Percentiles rank a stretch among this genome's conserved stretches.
These are phyloP conservation scores for Neonectria neomacrospora DNA, from an alignment of 2,329 filamentous ascomycete species.

Conservation along the genomic window DNA sequence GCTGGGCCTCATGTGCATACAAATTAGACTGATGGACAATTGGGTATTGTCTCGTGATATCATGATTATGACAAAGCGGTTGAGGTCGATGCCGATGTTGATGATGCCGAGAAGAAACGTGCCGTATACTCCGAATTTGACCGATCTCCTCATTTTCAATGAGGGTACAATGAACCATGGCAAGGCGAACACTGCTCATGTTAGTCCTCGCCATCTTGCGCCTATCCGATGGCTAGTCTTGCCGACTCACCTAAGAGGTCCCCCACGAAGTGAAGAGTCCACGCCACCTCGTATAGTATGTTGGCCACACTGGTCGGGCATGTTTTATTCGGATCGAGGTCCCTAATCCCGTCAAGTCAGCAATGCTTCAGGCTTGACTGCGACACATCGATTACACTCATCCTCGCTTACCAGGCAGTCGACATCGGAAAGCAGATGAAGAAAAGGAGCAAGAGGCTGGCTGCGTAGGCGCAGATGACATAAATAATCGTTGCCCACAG, in stretches of 20 bases:
- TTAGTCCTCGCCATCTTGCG: not conserved
- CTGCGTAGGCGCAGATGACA: conserved; percentile 14
- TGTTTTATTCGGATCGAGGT: not conserved
- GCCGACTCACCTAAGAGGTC: conserved; percentile 7
- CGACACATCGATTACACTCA: accelerated
- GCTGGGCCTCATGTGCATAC: conserved; percentile 1
- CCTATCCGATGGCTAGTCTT: no score
- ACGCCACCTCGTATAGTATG: not conserved
- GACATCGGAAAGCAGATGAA: conserved; percentile 31
- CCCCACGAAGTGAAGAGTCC: not conserved
- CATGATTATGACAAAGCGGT: conserved; percentile 31
- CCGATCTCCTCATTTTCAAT: conserved; percentile 25
- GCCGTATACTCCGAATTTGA: conserved; percentile 31
- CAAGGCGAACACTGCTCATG: conserved; percentile 12
- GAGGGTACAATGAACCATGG: conserved; percentile 18
- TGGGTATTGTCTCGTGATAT: conserved; percentile 8
- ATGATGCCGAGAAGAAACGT: conserved; percentile 34
- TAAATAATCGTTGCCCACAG: conserved; percentile 26
- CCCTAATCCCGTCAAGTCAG: not conserved
- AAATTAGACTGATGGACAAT: conserved; percentile 31
- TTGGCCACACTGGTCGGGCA: not conserved
- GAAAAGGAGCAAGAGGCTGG: conserved; percentile 24
- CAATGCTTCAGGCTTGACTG: not conserved
- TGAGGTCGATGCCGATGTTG: conserved; percentile 33
- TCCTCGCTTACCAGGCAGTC: conserved; percentile 27